Evolutionary conservation across 2,329 filamentous ascomycete species (phyloP).

Genomic region (Pseudocercospora musae): DNA sequence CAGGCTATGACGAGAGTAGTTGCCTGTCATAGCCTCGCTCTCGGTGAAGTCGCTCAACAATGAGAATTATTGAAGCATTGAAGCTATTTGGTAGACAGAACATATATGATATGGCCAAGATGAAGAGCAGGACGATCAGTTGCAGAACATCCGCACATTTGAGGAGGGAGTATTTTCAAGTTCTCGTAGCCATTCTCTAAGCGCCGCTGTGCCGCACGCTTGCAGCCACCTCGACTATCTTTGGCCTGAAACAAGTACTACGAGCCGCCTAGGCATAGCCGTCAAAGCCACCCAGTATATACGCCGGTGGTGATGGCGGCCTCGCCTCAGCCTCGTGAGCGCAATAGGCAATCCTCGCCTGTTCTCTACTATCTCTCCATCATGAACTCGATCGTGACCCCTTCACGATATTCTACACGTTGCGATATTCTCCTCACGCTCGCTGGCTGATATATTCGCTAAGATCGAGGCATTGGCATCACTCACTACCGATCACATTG

Average conservation of each 20-base stretch:
- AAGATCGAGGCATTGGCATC: background rate
- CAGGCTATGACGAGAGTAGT: background rate
- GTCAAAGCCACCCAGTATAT: background rate
- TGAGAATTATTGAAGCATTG: too few relatives aligned
- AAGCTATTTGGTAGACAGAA: too few relatives aligned
- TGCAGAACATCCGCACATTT: background rate
- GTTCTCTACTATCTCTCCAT: background rate
- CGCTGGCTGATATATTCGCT: background rate
- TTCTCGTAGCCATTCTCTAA: background rate
- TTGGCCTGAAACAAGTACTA: slow-evolving; percentile 3
- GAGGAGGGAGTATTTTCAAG: background rate
- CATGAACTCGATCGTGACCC: background rate
- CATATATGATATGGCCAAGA: background rate
- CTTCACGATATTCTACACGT: background rate
- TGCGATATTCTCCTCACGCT: background rate
- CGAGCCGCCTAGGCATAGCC: background rate
- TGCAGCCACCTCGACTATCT: background rate
- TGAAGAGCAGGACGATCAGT: background rate
- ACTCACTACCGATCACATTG: background rate
- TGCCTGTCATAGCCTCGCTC: background rate
- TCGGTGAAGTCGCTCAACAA: background rate
- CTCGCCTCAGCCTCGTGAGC: background rate
- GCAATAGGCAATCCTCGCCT: background rate
- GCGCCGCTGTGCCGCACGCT: background rate
- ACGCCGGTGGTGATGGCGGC: background rate